Evolutionary conservation across 139 green algal species (phyloP).

Genomic region (Tetradesmus obliquus): DNA sequence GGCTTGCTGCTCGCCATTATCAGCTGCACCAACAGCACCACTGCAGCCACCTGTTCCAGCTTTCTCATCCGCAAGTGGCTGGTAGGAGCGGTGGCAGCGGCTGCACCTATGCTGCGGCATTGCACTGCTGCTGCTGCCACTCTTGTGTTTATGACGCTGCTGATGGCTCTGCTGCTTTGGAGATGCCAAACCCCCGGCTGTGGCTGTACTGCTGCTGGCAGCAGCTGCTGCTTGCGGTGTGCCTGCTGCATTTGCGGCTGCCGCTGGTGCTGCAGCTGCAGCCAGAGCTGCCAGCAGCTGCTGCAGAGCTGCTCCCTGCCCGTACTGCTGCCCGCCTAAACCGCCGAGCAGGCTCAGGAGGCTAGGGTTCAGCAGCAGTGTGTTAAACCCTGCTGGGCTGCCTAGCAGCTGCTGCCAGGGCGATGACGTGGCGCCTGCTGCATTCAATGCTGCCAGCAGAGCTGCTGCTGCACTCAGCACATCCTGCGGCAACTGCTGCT

Average conservation of each 20-base stretch:
- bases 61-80: background rate
- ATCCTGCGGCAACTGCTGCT: background rate
- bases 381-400: background rate
- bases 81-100: background rate
- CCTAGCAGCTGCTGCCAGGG: background rate
- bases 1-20: background rate
- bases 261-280: background rate
- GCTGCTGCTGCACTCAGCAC: conserved; percentile 11
- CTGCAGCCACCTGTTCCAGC: background rate
- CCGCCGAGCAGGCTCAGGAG: background rate
- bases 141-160: background rate
- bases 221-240: background rate
- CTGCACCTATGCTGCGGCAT: background rate
- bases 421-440: background rate
- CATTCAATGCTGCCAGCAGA: background rate
- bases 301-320: conserved; percentile 1
- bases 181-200: background rate
- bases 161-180: background rate
- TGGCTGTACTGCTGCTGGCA: background rate
- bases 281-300: conserved; percentile 18
- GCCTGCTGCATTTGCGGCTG: background rate
- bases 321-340: background rate
- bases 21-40: background rate
- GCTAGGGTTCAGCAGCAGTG: background rate
- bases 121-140: background rate